These are phyloP conservation scores for Candida tunisiensis DNA, from an alignment of 1,139 yeast species.

Conservation along the genomic window DNA sequence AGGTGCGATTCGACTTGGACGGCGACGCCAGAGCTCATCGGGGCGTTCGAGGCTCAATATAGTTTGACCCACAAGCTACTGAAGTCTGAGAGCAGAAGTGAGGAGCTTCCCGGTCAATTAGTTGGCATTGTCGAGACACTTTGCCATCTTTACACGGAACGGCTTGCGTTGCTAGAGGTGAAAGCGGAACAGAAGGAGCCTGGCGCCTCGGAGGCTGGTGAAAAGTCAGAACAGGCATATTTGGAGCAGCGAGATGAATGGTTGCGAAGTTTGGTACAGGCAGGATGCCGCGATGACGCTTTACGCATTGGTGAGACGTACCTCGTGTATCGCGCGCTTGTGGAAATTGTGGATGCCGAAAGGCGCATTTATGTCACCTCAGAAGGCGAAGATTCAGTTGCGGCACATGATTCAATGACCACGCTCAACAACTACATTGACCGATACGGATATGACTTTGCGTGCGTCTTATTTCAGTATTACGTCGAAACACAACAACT, in stretches of 20 bases:
- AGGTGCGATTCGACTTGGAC: no score
- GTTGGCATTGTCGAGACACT: slow-evolving; percentile 14
- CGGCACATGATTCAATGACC: background rate
- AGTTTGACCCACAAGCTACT: slow-evolving; percentile 6
- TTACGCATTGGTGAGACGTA: no score
- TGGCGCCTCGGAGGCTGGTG: no score
- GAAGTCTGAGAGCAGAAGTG: slow-evolving; percentile 4
- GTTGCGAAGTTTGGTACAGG: no score
- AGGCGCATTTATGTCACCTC: background rate
- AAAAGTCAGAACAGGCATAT: no score
- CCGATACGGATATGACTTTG: slow-evolving; percentile 53
- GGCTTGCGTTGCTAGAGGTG: slow-evolving; percentile 11
- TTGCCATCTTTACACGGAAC: slow-evolving; percentile 14
- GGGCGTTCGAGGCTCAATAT: slow-evolving; percentile 11
- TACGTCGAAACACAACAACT: slow-evolving; percentile 38
- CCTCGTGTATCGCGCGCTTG: no score
- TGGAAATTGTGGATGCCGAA: slow-evolving; percentile 1
- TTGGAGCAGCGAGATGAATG: no score
- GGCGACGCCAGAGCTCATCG: slow-evolving; percentile 11
- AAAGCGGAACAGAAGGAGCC: no score
- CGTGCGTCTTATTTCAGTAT: slow-evolving; percentile 43
- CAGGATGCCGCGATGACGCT: no score
- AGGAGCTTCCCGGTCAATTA: slow-evolving; percentile 9
- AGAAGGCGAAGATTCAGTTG: background rate
- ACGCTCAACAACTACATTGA: slow-evolving; percentile 36